Conservation (phyloP, 805 yeast genomes). For the Suhomyces vadensis region DNA sequence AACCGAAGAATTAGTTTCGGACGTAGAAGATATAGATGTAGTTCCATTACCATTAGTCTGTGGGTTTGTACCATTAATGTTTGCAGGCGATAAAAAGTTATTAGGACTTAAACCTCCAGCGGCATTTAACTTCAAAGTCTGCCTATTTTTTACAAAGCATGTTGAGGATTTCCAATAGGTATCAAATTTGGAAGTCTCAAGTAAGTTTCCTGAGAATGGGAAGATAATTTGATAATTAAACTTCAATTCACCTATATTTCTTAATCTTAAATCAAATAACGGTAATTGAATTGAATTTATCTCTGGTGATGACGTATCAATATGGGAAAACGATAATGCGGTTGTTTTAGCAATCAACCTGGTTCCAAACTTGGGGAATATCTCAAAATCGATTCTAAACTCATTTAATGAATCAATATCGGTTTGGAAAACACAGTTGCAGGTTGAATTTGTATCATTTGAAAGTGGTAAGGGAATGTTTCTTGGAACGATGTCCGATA, state of each 20-base stretch:
- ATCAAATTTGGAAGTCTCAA: conserved; percentile 89
- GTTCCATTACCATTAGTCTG: conserved; percentile 9
- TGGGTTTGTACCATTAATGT: conserved; percentile 6
- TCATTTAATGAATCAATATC: conserved; percentile 62
- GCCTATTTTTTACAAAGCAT: conserved; percentile 43
- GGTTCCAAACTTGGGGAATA: conserved; percentile 94
- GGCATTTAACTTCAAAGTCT: conserved; percentile 31
- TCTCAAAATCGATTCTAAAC: conserved; percentile 80
- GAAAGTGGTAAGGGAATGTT: conserved; percentile 78
- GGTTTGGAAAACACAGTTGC: conserved; percentile 76
- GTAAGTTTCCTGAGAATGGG: conserved; percentile 82
- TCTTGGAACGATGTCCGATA: conserved; percentile 83
- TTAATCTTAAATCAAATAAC: conserved; percentile 75
- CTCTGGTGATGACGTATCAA: conserved; percentile 42
- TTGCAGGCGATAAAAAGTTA: conserved; percentile 39
- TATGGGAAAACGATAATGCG: conserved; percentile 57
- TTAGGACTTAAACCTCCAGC: conserved; percentile 45
- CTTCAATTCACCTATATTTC: conserved; percentile 76
- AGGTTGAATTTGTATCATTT: conserved; percentile 51
- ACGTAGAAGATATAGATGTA: conserved; percentile 6
- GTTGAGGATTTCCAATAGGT: conserved; percentile 95
- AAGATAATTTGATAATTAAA: conserved; percentile 80
- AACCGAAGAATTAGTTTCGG: conserved; percentile 50
- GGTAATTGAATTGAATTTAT: conserved; percentile 57
- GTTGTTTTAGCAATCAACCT: conserved; percentile 87